Evolutionary conservation across 139 green algal genomes (phyloP).

Genomic region (Picochlorum sp.): DNA sequence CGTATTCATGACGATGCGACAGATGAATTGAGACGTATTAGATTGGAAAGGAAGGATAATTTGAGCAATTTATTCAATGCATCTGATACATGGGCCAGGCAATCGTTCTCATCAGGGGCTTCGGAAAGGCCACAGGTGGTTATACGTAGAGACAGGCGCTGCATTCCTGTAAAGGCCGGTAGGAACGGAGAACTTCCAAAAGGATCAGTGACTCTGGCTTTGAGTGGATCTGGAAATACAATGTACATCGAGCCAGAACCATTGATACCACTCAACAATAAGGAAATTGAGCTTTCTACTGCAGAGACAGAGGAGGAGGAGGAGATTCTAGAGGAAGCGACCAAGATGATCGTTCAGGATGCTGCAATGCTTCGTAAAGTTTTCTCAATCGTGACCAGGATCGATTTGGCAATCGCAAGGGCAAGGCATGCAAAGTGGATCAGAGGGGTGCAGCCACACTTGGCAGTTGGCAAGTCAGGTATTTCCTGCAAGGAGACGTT

Average conservation of each 20-base stretch:
- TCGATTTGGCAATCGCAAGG: slow-evolving; percentile 57
- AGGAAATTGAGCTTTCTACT: slow-evolving; percentile 42
- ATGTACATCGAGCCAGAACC: slow-evolving; percentile 76
- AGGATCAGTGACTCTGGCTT: slow-evolving; percentile 46
- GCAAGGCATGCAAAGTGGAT: slow-evolving; percentile 51
- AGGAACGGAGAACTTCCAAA: slow-evolving; percentile 56
- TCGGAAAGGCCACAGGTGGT: slow-evolving; percentile 40
- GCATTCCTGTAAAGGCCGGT: slow-evolving; percentile 35
- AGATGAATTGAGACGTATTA: slow-evolving; percentile 23
- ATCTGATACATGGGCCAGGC: slow-evolving; percentile 35
- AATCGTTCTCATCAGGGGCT: slow-evolving; percentile 27
- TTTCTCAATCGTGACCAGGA: slow-evolving; percentile 23
- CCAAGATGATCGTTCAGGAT: slow-evolving; percentile 10
- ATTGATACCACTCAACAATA: slow-evolving; percentile 70
- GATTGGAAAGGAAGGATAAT: slow-evolving; percentile 34
- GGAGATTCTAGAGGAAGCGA: slow-evolving; percentile 36
- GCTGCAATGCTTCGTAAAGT: slow-evolving; percentile 7
- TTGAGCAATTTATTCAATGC: slow-evolving; percentile 15
- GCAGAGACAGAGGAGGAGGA: slow-evolving; percentile 46
- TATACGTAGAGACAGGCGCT: slow-evolving; percentile 32
- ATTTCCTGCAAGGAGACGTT: slow-evolving; percentile 1
- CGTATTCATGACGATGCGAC: slow-evolving; percentile 36
- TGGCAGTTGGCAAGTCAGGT: background rate
- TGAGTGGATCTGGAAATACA: slow-evolving; percentile 45
- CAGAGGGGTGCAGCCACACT: slow-evolving; percentile 16